A percentile compares a stretch with the other conserved stretches of the same genome.
Conservation (phyloP, 2,329 filamentous ascomycete genomes). For the Hypoxylon sp. region DNA sequence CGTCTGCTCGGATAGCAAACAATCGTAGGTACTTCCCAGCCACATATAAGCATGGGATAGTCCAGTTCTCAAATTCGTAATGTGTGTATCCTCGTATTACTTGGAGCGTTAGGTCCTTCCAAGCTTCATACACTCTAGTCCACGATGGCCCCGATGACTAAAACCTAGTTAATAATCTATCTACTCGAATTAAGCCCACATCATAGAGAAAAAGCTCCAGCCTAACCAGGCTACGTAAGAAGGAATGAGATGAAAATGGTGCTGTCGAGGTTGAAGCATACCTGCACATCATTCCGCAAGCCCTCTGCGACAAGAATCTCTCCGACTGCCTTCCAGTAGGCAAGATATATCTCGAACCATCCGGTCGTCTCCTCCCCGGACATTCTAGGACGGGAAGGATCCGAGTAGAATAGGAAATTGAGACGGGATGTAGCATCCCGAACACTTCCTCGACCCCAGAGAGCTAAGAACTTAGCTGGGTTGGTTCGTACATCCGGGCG, state of each 20-base stretch:
- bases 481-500: conserved; percentile 77
- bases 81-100: conserved; percentile 87
- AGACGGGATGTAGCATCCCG: conserved; percentile 78
- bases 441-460: conserved; percentile 79
- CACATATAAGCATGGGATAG: conserved; percentile 89
- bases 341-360: conserved; percentile 89
- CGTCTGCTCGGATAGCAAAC: conserved; percentile 93
- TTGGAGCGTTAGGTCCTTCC: conserved; percentile 85
- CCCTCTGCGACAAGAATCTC: conserved; percentile 79
- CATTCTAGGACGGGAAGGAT: conserved; percentile 67
- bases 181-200: not conserved
- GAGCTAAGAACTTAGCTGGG: conserved; percentile 75
- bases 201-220: not conserved
- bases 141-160: conserved; percentile 69
- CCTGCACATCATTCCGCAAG: conserved; percentile 55
- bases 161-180: conserved; percentile 25
- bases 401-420: conserved; percentile 78
- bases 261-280: conserved; percentile 38
- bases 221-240: not conserved
- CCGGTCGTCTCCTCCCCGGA: conserved; percentile 78
- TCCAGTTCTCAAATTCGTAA: conserved; percentile 86
- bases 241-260: not conserved
- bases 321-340: conserved; percentile 86
- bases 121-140: conserved; percentile 86
- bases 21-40: conserved; percentile 87